These are phyloP conservation scores for Neopestalotiopsis sp. DNA, from an alignment of 2,329 filamentous ascomycete genomes.

Conservation along the genomic window DNA sequence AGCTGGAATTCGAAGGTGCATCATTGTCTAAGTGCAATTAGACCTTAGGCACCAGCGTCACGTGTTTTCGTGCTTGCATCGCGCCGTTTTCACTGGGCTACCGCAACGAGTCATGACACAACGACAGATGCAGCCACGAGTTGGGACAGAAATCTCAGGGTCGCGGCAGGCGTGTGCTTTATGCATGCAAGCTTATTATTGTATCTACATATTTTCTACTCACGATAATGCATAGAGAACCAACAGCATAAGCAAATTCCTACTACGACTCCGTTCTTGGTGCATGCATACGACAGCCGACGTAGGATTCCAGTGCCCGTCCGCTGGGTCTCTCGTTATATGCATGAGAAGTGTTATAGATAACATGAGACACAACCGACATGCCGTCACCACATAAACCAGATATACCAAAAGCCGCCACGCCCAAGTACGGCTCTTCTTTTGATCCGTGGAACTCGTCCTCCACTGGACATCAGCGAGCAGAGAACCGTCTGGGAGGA, in stretches of 20 bases:
- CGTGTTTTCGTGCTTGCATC: slow-evolving; percentile 14
- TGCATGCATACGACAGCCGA: neutral
- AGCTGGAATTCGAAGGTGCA: neutral
- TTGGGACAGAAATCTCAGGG: slow-evolving; percentile 2
- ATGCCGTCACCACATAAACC: slow-evolving; percentile 29
- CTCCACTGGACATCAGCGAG: slow-evolving; percentile 78
- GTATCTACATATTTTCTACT: neutral
- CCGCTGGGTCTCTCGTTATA: neutral
- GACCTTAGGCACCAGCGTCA: slow-evolving; percentile 3
- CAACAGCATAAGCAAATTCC: neutral
- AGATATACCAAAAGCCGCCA: slow-evolving; percentile 37
- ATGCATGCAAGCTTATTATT: slow-evolving; percentile 8
- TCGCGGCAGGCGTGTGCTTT: neutral
- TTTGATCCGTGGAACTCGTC: slow-evolving; percentile 77
- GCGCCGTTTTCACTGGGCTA: neutral
- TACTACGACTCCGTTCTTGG: neutral
- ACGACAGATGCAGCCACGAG: neutral
- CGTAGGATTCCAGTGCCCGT: neutral
- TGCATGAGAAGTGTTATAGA: neutral
- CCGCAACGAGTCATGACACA: slow-evolving; percentile 15
- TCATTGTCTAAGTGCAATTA: neutral
- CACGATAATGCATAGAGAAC: neutral
- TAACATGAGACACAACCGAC: neutral
- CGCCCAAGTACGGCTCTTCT: slow-evolving; percentile 46
- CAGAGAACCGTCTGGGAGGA: slow-evolving; percentile 67